phyloP scores from a whole-genome alignment of 2,329 filamentous ascomycete species.

The Exophiala spinifera region DNA sequence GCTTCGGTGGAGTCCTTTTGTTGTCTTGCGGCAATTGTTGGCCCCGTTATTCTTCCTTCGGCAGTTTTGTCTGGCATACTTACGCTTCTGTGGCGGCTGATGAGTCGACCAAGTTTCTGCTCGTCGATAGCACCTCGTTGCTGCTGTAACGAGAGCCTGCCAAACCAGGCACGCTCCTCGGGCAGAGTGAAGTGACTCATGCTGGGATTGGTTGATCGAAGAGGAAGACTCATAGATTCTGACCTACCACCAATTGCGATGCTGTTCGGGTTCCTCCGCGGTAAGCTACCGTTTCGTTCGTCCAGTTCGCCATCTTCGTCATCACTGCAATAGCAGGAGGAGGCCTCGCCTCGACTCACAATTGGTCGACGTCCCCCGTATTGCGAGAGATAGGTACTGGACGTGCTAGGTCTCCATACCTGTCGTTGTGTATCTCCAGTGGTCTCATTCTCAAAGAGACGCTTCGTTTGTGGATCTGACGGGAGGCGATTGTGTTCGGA shows the following conservation, averaged over 20 bases:
- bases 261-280: slow-evolving; percentile 22
- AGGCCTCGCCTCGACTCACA: slow-evolving; percentile 15
- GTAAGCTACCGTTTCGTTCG: not conserved
- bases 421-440: not conserved
- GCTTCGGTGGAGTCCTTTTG: slow-evolving; percentile 6
- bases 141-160: slow-evolving; percentile 13
- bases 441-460: slow-evolving; percentile 20
- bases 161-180: slow-evolving; percentile 17
- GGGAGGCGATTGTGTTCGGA: slow-evolving; percentile 25
- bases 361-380: not conserved
- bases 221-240: slow-evolving; percentile 18
- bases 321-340: slow-evolving; percentile 26
- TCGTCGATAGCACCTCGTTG: not conserved
- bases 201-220: slow-evolving; percentile 8
- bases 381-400: not conserved
- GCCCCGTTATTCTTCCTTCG: not conserved
- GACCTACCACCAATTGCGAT: slow-evolving; percentile 27
- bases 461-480: slow-evolving; percentile 26
- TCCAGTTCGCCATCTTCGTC: slow-evolving; percentile 1
- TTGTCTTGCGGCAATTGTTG: not conserved
- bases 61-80: slow-evolving; percentile 15
- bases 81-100: slow-evolving; percentile 15
- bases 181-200: slow-evolving; percentile 7
- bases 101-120: not conserved
- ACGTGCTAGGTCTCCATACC: slow-evolving; percentile 11